Base-by-base conservation (phyloP, 495 filamentous ascomycete genomes). In the Hypomontagnella monticulosa region DNA sequence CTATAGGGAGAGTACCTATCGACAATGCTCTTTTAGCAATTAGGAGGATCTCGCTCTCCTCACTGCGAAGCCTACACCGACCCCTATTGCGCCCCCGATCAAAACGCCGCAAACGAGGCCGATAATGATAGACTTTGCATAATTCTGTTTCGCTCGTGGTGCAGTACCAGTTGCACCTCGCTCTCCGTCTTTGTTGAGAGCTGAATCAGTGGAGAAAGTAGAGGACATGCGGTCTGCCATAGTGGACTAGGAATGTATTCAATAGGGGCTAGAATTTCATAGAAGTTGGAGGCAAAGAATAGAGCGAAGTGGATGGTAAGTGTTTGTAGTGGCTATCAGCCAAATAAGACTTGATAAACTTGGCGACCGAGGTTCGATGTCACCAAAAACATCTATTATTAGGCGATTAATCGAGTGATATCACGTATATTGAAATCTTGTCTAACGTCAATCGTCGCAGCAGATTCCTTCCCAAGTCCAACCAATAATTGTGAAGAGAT, bases 81-180 rank as follows among this genome's bases (percentile, higher is more conserved):
- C 14, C 9, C 51, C 51, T 27, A 50, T 57, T 14, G 44, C 60
- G 27, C 51, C 44, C 19, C 60, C 60, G 11, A 49, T 23, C 11
- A 63, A 34, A 57, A 63, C 16, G 10, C 44, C 60, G n/a, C 32
- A 50, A 20, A 56, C 5, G 4, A 63, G 5, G 6, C 51, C 51
- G 20, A 63, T 32, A 14, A 63, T 50, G 12, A 57, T 56, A 18
- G 51, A 34, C 36, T 34, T 54, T 0, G 52, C 34, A 23, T 57
- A 57, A 11, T 44, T 48, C 11, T 23, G 32, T 15, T 20, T 57
- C 11, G 42, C 7, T 3, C 19, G 60, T 27, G 23, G 36, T 8
- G 16, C 10, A 27, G 9, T n/a, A 2, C 0, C 6, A 23, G 11
- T 42, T 33, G 1, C 9, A 7, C 37, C 36, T 11, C 20, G 16